A percentile compares a stretch with the other conserved stretches of the same genome.
Evolutionary conservation across 75 land plant genomes (phyloP).

Genomic region (Ceratopteris richardii): DNA sequence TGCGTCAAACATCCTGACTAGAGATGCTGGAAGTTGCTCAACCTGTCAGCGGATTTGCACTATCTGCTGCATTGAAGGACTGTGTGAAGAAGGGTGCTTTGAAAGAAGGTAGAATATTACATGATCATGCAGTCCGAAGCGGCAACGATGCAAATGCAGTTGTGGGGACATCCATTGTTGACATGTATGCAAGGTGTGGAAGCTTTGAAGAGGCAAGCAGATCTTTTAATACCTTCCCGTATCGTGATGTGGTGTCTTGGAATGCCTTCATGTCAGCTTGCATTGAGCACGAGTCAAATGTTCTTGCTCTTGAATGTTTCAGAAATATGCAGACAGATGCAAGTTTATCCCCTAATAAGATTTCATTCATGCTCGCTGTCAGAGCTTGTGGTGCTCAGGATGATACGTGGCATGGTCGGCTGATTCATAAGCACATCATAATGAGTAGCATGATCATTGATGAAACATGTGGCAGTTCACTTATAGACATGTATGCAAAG

Average conservation of each 20-base stretch:
- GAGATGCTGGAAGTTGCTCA: too few relatives aligned
- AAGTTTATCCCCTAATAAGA: not conserved
- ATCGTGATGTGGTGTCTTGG: slow-evolving; percentile 5
- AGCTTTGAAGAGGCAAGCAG: slow-evolving; percentile 1
- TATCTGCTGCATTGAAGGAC: not conserved
- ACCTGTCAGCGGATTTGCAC: not conserved
- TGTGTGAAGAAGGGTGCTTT: not conserved
- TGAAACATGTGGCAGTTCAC: slow-evolving; percentile 16
- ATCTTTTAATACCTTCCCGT: not conserved
- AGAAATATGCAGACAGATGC: not conserved
- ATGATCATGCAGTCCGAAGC: not conserved
- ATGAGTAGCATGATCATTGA: slow-evolving; percentile 5
- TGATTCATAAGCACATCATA: slow-evolving; percentile 17
- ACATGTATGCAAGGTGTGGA: slow-evolving; percentile 9
- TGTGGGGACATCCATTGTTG: slow-evolving; percentile 1
- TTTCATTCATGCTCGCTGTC: not conserved
- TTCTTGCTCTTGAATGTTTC: not conserved
- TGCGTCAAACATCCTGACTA: too few relatives aligned
- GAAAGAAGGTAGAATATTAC: not conserved
- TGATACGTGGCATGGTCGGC: slow-evolving; percentile 9
- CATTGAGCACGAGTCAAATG: not conserved
- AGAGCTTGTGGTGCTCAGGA: not conserved
- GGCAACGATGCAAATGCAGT: slow-evolving; percentile 1
- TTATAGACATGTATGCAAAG: slow-evolving; percentile 35
- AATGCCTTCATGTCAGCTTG: slow-evolving; percentile 8